Evolutionary conservation across 805 yeast genomes (phyloP), one percentile per base, ranked within the genome.

Genomic region (Wickerhamomyces pijperi): DNA sequence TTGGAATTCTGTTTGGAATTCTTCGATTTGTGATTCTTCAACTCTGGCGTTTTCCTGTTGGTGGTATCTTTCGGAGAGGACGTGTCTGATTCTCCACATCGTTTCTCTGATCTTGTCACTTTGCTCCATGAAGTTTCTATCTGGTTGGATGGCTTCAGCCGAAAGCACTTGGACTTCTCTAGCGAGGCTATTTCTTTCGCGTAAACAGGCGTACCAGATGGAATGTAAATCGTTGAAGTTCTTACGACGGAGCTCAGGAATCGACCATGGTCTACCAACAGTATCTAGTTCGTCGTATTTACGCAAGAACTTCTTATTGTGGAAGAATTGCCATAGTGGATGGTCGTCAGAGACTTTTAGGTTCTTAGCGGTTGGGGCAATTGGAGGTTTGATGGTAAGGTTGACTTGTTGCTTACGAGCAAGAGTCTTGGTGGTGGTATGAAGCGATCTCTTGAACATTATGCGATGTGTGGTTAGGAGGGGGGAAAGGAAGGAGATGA

Each of bases 281-380:
- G 59, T 55, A 37, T 72, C 65, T 21, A 76, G 51, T 18, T 78
- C 83, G 2, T 67, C 73, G 3, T 70, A 60, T 2, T 66, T 56
- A 49, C 97, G 72, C 43, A 82, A 61, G 43, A 78, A 75, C 50
- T 70, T 67, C 41, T 77, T 68, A 32, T 82, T 71, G 36, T 65
- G 57, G 64, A 90, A 92, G 58, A 92, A 92, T 51, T 83, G 88
- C 95, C 96, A 92, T 46, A 92, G 68, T 23, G 97, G 98, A 61
- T 92, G 98, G 56, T 82, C 82, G 5, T 81, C 90, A 13, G 76
- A 71, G 28, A 83, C 82, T 43, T 69, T 69, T 39, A 88, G 68
- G 58, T 84, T 84, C 46, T 70, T 67, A 39, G 73, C 78, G 2
- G 92, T 73, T 14, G 98, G 97, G 13, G 84, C 72, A 47, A 92